A percentile compares a stretch with the other conserved stretches of the same genome.
These are phyloP conservation scores for Fusarium clavum DNA, from an alignment of 2,329 filamentous ascomycete species.

Conservation along the genomic window DNA sequence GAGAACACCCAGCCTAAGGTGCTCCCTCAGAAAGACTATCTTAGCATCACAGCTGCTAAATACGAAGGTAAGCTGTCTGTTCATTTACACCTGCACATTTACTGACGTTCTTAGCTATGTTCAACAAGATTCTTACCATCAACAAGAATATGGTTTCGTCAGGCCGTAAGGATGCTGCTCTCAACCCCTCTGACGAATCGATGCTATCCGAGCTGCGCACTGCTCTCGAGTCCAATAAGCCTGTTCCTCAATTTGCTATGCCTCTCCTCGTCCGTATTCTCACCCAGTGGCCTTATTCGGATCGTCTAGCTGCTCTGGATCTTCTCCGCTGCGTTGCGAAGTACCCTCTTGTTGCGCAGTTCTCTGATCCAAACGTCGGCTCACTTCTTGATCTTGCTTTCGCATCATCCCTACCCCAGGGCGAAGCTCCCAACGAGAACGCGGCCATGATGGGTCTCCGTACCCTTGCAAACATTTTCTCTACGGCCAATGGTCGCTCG, in stretches of 20 bases:
- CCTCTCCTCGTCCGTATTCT: constrained; percentile 77
- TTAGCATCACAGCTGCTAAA: constrained; percentile 81
- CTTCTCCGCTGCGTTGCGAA: constrained; percentile 85
- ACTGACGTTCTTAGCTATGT: constrained; percentile 63
- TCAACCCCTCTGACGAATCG: constrained; percentile 78
- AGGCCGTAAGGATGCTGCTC: constrained; percentile 77
- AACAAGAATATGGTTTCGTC: constrained; percentile 78
- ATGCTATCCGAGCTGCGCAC: constrained; percentile 70
- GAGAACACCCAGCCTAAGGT: constrained; percentile 63
- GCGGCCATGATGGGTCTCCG: constrained; percentile 89
- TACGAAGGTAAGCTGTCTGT: constrained; percentile 60
- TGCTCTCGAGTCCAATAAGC: constrained; percentile 70
- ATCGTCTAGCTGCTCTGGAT: constrained; percentile 86
- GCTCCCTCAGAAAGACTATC: constrained; percentile 82
- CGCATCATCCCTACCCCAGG: constrained; percentile 56
- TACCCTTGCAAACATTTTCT: constrained; percentile 85
- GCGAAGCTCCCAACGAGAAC: constrained; percentile 74
- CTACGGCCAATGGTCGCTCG: constrained; percentile 75
- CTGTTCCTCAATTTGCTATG: constrained; percentile 64
- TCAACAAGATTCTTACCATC: constrained; percentile 80
- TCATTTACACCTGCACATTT: not conserved
- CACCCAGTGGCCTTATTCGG: constrained; percentile 82
- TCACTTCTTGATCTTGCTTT: constrained; percentile 70
- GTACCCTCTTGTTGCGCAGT: constrained; percentile 73
- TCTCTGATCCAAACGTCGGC: constrained; percentile 62